These are phyloP conservation scores for Verticillium isaacii DNA, from an alignment of 2,329 filamentous ascomycete species.

Conservation along the genomic window DNA sequence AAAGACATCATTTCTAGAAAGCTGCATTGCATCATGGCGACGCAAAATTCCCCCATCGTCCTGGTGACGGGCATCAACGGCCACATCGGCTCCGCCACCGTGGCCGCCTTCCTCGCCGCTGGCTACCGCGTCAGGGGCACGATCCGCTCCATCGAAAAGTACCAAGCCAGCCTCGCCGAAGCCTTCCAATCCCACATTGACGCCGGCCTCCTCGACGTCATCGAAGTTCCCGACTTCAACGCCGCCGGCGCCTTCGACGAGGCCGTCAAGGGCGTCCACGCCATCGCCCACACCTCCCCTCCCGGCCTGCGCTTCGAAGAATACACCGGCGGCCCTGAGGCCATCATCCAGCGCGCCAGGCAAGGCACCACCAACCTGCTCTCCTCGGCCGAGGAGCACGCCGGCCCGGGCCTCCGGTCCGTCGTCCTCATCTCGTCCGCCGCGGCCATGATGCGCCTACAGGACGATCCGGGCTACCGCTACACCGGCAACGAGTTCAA, in stretches of 20 bases:
- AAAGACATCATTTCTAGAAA: too few relatives aligned
- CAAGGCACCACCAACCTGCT: slow-evolving; percentile 3
- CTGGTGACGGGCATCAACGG: slow-evolving; percentile 29
- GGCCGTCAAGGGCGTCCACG: slow-evolving; percentile 20
- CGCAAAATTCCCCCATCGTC: slow-evolving; percentile 7
- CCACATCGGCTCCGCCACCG: slow-evolving; percentile 24
- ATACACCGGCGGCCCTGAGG: neutral
- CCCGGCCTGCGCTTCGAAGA: neutral
- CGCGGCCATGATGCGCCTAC: slow-evolving; percentile 1
- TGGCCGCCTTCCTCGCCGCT: slow-evolving; percentile 20
- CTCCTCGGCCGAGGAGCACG: slow-evolving; percentile 1
- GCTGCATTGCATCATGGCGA: neutral
- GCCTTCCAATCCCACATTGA: slow-evolving; percentile 11
- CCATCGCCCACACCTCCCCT: slow-evolving; percentile 16
- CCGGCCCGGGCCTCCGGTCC: neutral
- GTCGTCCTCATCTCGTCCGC: slow-evolving; percentile 6
- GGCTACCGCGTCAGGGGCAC: slow-evolving; percentile 27
- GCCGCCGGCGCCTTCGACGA: slow-evolving; percentile 25
- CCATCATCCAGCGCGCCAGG: neutral
- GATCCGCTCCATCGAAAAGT: slow-evolving; percentile 17
- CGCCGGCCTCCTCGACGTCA: slow-evolving; percentile 15
- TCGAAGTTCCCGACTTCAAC: slow-evolving; percentile 28
- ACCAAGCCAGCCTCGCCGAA: slow-evolving; percentile 9
- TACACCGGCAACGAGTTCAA: slow-evolving; percentile 3
- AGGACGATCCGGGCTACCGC: slow-evolving; percentile 15